These are phyloP conservation scores for Lathyrus tuberosus DNA, from an alignment of 306 rosid genomes.

Conservation along the genomic window DNA sequence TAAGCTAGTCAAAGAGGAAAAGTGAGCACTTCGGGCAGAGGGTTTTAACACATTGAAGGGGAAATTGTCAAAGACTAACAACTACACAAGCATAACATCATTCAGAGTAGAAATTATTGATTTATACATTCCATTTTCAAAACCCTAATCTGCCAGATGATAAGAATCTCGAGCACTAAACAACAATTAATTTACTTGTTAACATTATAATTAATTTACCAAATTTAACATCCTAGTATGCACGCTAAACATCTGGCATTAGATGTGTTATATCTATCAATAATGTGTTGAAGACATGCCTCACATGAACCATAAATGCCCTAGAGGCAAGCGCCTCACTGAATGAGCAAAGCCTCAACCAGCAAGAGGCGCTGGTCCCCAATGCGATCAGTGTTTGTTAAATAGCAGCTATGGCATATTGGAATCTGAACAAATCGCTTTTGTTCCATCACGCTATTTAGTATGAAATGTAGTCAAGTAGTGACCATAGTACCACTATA, in stretches of 20 bases:
- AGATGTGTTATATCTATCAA: conserved; percentile 14
- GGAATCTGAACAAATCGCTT: background rate
- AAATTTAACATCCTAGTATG: conserved; percentile 34
- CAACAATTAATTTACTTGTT: conserved; percentile 2
- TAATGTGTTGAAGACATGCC: conserved; percentile 5
- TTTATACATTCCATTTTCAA: conserved; percentile 26
- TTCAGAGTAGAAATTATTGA: conserved; percentile 26
- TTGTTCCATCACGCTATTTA: background rate
- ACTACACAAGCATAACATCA: conserved; percentile 24
- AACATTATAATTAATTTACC: conserved; percentile 32
- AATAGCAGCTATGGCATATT: background rate
- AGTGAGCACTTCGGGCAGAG: background rate
- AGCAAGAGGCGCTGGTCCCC: conserved; percentile 24
- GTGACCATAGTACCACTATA: background rate
- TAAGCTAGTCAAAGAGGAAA: background rate
- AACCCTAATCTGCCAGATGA: conserved; percentile 33
- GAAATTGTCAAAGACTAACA: conserved; percentile 8
- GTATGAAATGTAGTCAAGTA: background rate
- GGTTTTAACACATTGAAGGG: conserved; percentile 24
- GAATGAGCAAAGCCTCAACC: conserved; percentile 32
- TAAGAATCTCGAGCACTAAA: conserved; percentile 25
- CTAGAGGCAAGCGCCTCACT: conserved; percentile 21
- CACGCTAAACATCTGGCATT: conserved; percentile 24
- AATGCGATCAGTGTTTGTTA: background rate
- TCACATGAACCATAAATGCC: conserved; percentile 6